Evolutionary conservation across 2,329 filamentous ascomycete species (phyloP), one percentile per base, ranked within the genome.

Genomic region (Paracoccidioides lutzii): DNA sequence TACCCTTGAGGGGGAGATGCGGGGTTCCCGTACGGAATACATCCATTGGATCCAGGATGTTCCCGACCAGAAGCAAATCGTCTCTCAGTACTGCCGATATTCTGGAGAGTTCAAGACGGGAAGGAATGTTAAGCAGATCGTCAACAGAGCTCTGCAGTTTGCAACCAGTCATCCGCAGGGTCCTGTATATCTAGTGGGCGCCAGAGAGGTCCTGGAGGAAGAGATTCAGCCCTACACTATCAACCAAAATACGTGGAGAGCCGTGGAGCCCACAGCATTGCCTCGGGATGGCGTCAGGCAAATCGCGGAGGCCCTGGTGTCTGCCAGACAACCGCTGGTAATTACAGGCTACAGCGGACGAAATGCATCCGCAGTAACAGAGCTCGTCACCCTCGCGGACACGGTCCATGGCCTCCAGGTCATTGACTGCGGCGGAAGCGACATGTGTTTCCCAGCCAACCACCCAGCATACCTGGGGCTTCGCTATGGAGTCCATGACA

Each of bases 11-110:
- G 87, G 87, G 14, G 87, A 91, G 69, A 81, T 86, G 72, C 78
- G 84, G 0, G 87, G 87, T 10, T 84, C 79, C n/a, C 77, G 87
- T 54, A 90, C 86, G 1, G 88, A 91, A 69, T 90, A 88, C 67
- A 90, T 90, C 62, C 87, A 91, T 68, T 91, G 87, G 86, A 85
- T 90, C 37, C 87, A 91, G 64, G 86, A 91, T 69, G 84, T 90
- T 2, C 87, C 85, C 0, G 86, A 91, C 64, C 88, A 91, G 68
- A 88, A 85, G 67, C 79, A 83, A 63, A 90, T 95, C 57, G 75
- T 95, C 3, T 76, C 81, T 0, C 89, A 95, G 72, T 95, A 95
- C 70, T 95, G 90, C 67, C 80, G 89, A 8, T 95, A 93, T 65
- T 74, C 84, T 0, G 88, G 78, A 3, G 90, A 95, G 73, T 83